These are phyloP conservation scores for Cicer bijugum DNA, from an alignment of 306 rosid genomes.

Conservation along the genomic window DNA sequence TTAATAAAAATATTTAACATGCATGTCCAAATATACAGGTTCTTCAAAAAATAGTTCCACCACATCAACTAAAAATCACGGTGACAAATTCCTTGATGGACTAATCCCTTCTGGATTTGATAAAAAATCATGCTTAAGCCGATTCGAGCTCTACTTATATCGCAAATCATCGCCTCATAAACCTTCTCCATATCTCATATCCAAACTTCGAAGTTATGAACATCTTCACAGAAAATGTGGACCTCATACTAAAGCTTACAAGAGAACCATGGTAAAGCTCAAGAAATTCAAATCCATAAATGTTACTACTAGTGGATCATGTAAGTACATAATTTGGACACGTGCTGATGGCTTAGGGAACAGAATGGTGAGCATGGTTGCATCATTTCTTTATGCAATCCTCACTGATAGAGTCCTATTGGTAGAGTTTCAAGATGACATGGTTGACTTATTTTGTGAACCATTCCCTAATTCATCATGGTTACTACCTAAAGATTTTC, in stretches of 20 bases:
- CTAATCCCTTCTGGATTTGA: slow-evolving; percentile 56
- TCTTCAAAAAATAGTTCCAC: slow-evolving; percentile 10
- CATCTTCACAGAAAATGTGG: slow-evolving; percentile 57
- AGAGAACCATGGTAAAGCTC: slow-evolving; percentile 44
- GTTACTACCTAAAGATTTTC: slow-evolving; percentile 57
- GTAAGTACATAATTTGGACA: slow-evolving; percentile 63
- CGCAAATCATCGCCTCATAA: slow-evolving; percentile 50
- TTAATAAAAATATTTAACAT: neutral
- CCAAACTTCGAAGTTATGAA: slow-evolving; percentile 61
- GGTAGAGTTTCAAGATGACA: slow-evolving; percentile 10
- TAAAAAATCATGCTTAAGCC: slow-evolving; percentile 57
- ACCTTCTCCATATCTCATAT: slow-evolving; percentile 58
- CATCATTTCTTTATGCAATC: slow-evolving; percentile 63
- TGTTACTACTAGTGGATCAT: slow-evolving; percentile 13
- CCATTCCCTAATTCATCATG: slow-evolving; percentile 64
- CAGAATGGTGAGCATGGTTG: slow-evolving; percentile 56
- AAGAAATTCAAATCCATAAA: slow-evolving; percentile 26
- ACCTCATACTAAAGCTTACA: slow-evolving; percentile 47
- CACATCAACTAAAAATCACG: neutral
- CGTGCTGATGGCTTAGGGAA: slow-evolving; percentile 60
- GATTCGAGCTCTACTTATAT: slow-evolving; percentile 50
- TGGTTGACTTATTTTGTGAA: slow-evolving; percentile 50
- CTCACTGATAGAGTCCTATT: slow-evolving; percentile 63
- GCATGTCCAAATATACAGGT: neutral
- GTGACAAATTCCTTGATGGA: slow-evolving; percentile 42